Evolutionary conservation across 2,329 filamentous ascomycete genomes (phyloP), one percentile per base, ranked within the genome.

Genomic region (Penicillium sp.): DNA sequence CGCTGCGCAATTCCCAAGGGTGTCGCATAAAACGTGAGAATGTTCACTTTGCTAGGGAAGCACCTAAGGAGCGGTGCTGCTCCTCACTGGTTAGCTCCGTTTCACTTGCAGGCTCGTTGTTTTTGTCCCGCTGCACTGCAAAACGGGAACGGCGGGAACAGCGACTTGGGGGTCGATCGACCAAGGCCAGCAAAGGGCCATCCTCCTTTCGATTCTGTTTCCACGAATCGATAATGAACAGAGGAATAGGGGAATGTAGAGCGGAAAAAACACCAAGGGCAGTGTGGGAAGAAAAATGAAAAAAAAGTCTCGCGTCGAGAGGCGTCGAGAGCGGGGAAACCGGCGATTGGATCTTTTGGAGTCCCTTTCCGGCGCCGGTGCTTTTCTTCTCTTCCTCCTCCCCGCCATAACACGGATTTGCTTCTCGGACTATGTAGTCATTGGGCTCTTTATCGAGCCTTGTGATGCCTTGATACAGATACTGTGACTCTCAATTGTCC

Each of bases 381-480:
- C 63, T 64, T 63, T 63, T 63, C 62, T 58, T 67, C 59, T 66
- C 62, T 67, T 63, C 62, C 60, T 65, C 64, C 60, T 60, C 57
- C 65, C 62, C 62, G 55, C 60, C 66, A 72, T 59, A 66, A 49
- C 69, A 65, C 66, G 61, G 44, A 53, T 34, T 42, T 59, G 59
- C 67, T 64, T 67, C 62, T 56, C 67, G 60, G 66, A 73, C 68
- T 74, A 75, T 75, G 72, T 75, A 74, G 72, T 67, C 68, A 60
- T 67, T 61, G 62, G 63, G 66, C 66, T 67, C 61, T 66, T 54
- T 45, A 58, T 61, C 57, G 65, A 67, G 65, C 69, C 70, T 59
- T 56, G 62, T 60, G 66, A 66, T 61, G 58, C 58, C 60, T 52
- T 66, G 55, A 57, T 59, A 55, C 54, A 53, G 42, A 61, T 54